These are phyloP conservation scores for Peronospora tabacina DNA, from an alignment of 352 stramenopile species.

Conservation along the genomic window DNA sequence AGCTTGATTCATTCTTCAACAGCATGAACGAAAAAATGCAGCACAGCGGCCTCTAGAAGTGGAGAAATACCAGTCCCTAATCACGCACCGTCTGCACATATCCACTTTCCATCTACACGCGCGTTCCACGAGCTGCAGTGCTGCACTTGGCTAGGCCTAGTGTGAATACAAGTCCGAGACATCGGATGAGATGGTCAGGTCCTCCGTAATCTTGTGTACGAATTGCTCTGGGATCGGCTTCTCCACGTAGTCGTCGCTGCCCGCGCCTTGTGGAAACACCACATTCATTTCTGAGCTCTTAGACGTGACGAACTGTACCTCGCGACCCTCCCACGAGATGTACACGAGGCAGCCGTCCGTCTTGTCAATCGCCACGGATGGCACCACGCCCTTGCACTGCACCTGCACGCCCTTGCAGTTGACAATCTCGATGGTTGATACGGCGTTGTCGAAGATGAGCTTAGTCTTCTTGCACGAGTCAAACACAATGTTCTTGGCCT, in stretches of 20 bases:
- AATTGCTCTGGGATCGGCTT: constrained; percentile 97
- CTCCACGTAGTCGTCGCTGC: constrained; percentile 90
- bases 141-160: constrained; percentile 26
- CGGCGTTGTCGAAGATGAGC: constrained; percentile 93
- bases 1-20: constrained; percentile 20
- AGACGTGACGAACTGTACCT: constrained; percentile 90
- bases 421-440: constrained; percentile 95
- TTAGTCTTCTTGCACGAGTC: constrained; percentile 94
- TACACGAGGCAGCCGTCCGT: constrained; percentile 95
- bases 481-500: constrained; percentile 96
- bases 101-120: neutral
- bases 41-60: neutral
- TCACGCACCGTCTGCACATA: constrained; percentile 3
- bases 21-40: constrained; percentile 12
- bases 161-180: constrained; percentile 94
- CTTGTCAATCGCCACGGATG: constrained; percentile 98
- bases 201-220: constrained; percentile 86
- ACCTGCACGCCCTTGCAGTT: constrained; percentile 97
- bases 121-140: neutral
- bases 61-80: constrained; percentile 2
- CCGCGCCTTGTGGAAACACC: constrained; percentile 81
- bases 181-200: constrained; percentile 83
- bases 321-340: constrained; percentile 88
- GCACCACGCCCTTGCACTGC: constrained; percentile 89
- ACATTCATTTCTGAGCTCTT: constrained; percentile 98